Conservation (phyloP, 768 basidiomycete species). For the Suillus lakei region DNA sequence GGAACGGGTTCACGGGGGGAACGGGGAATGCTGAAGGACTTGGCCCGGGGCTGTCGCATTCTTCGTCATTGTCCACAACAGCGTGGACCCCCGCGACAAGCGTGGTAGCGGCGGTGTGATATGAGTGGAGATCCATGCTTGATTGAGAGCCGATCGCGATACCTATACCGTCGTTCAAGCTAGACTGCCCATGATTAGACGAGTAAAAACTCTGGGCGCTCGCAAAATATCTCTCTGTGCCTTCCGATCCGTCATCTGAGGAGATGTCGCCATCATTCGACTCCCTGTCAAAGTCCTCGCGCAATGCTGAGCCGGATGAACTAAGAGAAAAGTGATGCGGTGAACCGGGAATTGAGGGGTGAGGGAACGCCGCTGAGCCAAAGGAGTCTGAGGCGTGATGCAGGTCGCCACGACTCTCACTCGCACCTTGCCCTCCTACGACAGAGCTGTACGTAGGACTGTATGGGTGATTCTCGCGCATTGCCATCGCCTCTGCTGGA, state of each 20-base stretch:
- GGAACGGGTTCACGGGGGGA: conserved; percentile 10
- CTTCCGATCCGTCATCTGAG: neutral
- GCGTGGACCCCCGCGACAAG: neutral
- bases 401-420: neutral
- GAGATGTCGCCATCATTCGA: neutral
- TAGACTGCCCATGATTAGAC: neutral
- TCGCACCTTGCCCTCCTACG: neutral
- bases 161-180: conserved; percentile 1
- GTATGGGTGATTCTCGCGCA: conserved; percentile 7
- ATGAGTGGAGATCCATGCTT: conserved; percentile 11
- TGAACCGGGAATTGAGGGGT: neutral
- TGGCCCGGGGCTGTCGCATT: neutral
- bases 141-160: conserved; percentile 13
- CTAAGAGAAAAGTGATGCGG: neutral
- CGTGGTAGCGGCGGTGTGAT: conserved; percentile 3
- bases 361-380: conserved; percentile 6
- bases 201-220: conserved; percentile 2
- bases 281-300: neutral
- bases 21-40: conserved; percentile 10
- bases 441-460: conserved; percentile 1
- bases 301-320: neutral
- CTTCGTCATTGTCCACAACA: conserved; percentile 8
- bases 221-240: neutral
- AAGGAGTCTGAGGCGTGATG: conserved; percentile 3
- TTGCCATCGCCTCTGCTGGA: neutral